Percentiles rank a stretch among this genome's conserved stretches.
Conservation (phyloP, 2,329 filamentous ascomycete species). For the Phialocephala sp. region DNA sequence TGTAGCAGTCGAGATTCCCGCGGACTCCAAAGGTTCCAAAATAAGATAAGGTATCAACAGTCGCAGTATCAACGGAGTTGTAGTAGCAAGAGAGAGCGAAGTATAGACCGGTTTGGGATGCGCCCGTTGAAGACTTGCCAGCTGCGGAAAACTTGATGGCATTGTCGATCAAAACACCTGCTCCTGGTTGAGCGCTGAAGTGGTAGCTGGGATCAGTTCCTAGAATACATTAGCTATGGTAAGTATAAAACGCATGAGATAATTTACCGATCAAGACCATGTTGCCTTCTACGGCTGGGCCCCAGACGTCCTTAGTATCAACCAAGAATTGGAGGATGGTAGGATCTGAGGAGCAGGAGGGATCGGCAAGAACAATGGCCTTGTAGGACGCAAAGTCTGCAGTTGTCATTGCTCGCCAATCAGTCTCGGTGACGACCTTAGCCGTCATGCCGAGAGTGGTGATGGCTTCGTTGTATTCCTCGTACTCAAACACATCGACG, state of each 20-base stretch:
- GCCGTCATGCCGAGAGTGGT: conserved; percentile 37
- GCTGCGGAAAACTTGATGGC: conserved; percentile 46
- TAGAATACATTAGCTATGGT: background rate
- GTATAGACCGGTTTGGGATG: conserved; percentile 46
- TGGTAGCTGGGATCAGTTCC: conserved; percentile 43
- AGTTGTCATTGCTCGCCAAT: conserved; percentile 48
- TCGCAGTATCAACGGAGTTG: conserved; percentile 36
- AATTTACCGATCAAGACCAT: conserved; percentile 48
- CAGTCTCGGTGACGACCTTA: conserved; percentile 44
- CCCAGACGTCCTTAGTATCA: conserved; percentile 48
- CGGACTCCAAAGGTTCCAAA: conserved; percentile 49
- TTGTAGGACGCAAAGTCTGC: conserved; percentile 52
- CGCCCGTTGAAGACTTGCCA: conserved; percentile 31
- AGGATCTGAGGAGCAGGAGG: conserved; percentile 42
- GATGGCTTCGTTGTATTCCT: conserved; percentile 35
- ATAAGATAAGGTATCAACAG: conserved; percentile 39
- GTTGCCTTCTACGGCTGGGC: conserved; percentile 49
- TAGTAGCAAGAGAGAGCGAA: conserved; percentile 52
- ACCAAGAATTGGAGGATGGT: conserved; percentile 46
- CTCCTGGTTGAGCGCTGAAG: conserved; percentile 36
- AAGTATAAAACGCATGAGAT: background rate
- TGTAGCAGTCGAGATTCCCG: conserved; percentile 48
- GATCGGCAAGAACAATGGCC: conserved; percentile 51
- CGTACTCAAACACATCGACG: conserved; percentile 39
- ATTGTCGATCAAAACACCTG: conserved; percentile 47